Base-by-base conservation (phyloP, 1,284 basidiomycete genomes). In the Malassezia nana region DNA sequence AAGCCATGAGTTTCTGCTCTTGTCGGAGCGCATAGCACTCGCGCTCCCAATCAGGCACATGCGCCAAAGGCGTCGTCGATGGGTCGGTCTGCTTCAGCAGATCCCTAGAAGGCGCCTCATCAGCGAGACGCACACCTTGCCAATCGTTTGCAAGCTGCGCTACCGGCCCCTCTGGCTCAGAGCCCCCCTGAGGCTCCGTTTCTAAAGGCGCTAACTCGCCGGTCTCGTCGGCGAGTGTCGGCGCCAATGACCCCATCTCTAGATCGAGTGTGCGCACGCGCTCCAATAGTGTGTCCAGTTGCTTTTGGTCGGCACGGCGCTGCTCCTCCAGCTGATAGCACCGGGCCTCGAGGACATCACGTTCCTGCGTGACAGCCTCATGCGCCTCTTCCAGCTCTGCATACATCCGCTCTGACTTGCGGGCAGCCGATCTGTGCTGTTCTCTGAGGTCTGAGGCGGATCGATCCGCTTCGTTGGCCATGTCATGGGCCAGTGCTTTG, bases 1-100 rank as follows among this genome's bases (percentile, higher is more conserved):
- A 56, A 2, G 54, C 43, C 42, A 56, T 56, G 12, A 56, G 50
- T 15, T 35, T 26, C 25, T 45, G 35, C 25, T 56, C 54, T 16
- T 45, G 54, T 7, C 49, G 48, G 15, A 56, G 43, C 15, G 43
- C 48, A 30, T 46, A 40, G 35, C 48, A 45, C 16, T 56, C 54
- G 20, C 54, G 54, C 44, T 56, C 33, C 26, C 25, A 6, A 20
- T 48, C 8, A 39, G 35, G 13, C 18, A 16, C 13, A 22, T 31
- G 30, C 30, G 15, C n/a, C n/a, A n/a, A n/a, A n/a, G n/a, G n/a
- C n/a, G n/a, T n/a, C n/a, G n/a, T n/a, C n/a, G n/a, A n/a, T n/a
- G n/a, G n/a, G n/a, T n/a, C n/a, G n/a, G n/a, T n/a, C n/a, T n/a
- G n/a, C n/a, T n/a, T n/a, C n/a, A n/a, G n/a, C n/a, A n/a, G n/a